phyloP scores from a whole-genome alignment of 2,329 filamentous ascomycete genomes.

The Cladosporium sp. region DNA sequence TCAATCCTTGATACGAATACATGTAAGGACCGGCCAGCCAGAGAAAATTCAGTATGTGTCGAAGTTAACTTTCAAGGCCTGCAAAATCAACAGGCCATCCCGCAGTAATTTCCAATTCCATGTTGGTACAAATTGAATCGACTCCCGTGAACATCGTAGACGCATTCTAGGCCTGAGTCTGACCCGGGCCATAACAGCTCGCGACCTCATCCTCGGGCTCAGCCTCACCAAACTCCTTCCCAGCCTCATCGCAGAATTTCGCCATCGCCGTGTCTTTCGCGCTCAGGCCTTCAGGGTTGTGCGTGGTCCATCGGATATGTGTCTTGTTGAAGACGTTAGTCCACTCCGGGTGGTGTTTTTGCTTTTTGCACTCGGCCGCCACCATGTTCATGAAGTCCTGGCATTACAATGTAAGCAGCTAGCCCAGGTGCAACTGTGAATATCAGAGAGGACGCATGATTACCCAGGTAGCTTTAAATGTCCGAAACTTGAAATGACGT shows the following conservation, averaged over 20 bases:
- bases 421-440: no score
- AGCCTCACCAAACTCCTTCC: constrained; percentile 24
- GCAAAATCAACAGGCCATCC: no score
- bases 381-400: constrained; percentile 74
- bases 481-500: constrained; percentile 35
- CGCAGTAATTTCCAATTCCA: no score
- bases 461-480: constrained; percentile 38
- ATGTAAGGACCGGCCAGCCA: no score
- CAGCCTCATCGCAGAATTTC: constrained; percentile 53
- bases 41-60: no score
- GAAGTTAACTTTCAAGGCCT: no score
- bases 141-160: no score
- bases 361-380: constrained; percentile 62
- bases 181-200: constrained; percentile 1
- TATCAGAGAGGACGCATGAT: no score
- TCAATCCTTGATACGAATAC: no score
- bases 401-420: background rate
- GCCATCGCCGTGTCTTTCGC: constrained; percentile 61
- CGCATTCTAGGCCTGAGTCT: background rate
- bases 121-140: no score
- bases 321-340: constrained; percentile 71
- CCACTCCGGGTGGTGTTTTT: constrained; percentile 73
- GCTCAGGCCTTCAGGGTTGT: constrained; percentile 62
- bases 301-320: constrained; percentile 70
- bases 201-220: background rate